Conservation (phyloP, 2,329 filamentous ascomycete species). For the Microcera coccophila region DNA sequence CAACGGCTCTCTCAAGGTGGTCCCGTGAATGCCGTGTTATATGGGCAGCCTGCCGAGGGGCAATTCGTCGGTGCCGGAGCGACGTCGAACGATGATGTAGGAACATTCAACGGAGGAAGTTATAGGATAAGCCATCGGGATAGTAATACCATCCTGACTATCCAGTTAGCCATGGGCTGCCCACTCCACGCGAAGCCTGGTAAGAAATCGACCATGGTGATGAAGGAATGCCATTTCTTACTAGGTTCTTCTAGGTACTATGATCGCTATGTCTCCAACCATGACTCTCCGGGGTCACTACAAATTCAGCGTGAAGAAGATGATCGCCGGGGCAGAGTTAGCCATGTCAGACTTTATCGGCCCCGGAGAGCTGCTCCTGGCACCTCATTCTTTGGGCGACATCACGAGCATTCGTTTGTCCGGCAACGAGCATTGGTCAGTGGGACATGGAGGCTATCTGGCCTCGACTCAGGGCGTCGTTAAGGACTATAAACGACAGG, state of each 20-base stretch:
- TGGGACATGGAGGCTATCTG: slow-evolving; percentile 83
- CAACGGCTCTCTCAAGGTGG: slow-evolving; percentile 15
- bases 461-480: slow-evolving; percentile 80
- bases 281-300: slow-evolving; percentile 77
- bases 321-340: slow-evolving; percentile 80
- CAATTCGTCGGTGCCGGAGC: slow-evolving; percentile 39
- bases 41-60: slow-evolving; percentile 40
- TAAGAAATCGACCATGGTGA: slow-evolving; percentile 27
- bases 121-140: slow-evolving; percentile 92
- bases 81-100: slow-evolving; percentile 76
- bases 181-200: slow-evolving; percentile 77
- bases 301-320: slow-evolving; percentile 88
- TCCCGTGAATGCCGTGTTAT: slow-evolving; percentile 31
- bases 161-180: slow-evolving; percentile 86
- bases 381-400: slow-evolving; percentile 76
- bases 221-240: background rate
- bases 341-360: slow-evolving; percentile 76
- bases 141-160: slow-evolving; percentile 80
- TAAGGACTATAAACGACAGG: slow-evolving; percentile 85
- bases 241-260: slow-evolving; percentile 53
- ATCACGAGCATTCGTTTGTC: slow-evolving; percentile 73
- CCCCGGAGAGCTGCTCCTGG: slow-evolving; percentile 84
- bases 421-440: slow-evolving; percentile 73
- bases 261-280: slow-evolving; percentile 93
- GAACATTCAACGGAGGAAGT: slow-evolving; percentile 95